Base-by-base conservation (phyloP, 1,139 yeast genomes). In the Geotrichum aggregatum region DNA sequence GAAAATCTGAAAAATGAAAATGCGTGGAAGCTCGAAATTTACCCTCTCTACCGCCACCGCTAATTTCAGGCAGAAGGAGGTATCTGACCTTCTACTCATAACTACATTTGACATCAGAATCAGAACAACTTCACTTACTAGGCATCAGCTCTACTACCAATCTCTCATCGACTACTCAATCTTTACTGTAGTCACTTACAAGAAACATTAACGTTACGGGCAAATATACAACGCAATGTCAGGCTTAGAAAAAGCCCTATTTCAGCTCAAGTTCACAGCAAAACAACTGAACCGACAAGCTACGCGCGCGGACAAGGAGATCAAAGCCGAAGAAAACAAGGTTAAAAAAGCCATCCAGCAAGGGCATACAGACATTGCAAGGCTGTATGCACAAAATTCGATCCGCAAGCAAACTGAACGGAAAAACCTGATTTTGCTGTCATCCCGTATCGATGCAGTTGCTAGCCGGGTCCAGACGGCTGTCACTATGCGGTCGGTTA, bases 391-490 rank as follows among this genome's bases (percentile, higher is more conserved):
- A 0, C 96, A 91, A 61, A 92, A 91, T 68, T 97, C 98, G 46
- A 88, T 94, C 49, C 78, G 98, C 54, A 94, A 94, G 69, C 78
- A 87, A 49, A 87, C 87, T 60, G 99, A 94, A 68, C 75, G 95
- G 58, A 76, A 92, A 44, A 92, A 86, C 65, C 71, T 94, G 56
- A 74, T 94, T 52, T 77, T 94, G 59, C 74, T 94, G 56, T 86
- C 97, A 0, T 87, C 96, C 0, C 72, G 98, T 53, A 87, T 94
- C 33, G 99, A 94, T 68, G 94, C 98, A 0, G 98, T 94, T 28
- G 96, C 98, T 0, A 84, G 95, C 8, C 73, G 98, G 55, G 96
- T 94, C 1, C 98, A 92, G 64, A 94, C 98, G 0, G 98, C 98
- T 0, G 97, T 91, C 3, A 91, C 98, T 0, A 92, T 92, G 98